These are phyloP conservation scores for sorghum (Sorghum bicolor) DNA, from an alignment of 176 grass and related monocot species.

Conservation along the genomic window DNA sequence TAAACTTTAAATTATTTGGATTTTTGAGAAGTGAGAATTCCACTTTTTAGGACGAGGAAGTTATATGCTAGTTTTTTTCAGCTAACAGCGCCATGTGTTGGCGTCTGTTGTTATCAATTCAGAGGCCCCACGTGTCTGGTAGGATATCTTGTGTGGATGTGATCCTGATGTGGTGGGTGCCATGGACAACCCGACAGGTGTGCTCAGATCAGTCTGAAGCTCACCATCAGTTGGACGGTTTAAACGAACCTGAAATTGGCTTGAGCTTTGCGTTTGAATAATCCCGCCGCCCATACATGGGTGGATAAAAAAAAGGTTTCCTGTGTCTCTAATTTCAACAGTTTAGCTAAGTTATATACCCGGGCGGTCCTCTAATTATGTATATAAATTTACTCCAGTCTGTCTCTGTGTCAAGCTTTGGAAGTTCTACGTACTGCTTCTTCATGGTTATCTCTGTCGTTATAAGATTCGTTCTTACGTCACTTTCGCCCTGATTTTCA, in stretches of 20 bases:
- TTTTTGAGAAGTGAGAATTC: neutral
- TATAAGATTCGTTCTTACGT: neutral
- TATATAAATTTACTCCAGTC: neutral
- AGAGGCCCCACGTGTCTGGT: conserved; percentile 52
- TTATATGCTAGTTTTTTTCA: conserved; percentile 24
- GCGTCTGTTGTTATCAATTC: conserved; percentile 54
- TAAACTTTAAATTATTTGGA: too few species aligned
- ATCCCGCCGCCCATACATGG: neutral
- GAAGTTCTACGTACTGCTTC: neutral
- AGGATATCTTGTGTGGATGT: conserved; percentile 41
- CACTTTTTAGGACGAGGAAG: too few species aligned
- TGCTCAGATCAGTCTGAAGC: neutral
- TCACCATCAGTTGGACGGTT: neutral
- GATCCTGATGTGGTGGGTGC: conserved; percentile 14
- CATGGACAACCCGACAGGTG: neutral
- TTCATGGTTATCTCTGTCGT: neutral
- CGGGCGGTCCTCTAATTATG: neutral
- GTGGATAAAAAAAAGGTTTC: neutral
- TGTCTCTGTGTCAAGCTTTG: neutral
- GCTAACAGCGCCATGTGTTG: conserved; percentile 55
- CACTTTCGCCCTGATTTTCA: neutral
- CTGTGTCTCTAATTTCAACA: neutral
- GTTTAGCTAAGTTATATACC: neutral
- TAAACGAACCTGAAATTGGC: conserved; percentile 11
- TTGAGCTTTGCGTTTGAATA: neutral